A percentile compares a stretch with the other conserved stretches of the same genome.
Conservation (phyloP, 208 protist genomes). For the Acanthamoeba royreba region DNA sequence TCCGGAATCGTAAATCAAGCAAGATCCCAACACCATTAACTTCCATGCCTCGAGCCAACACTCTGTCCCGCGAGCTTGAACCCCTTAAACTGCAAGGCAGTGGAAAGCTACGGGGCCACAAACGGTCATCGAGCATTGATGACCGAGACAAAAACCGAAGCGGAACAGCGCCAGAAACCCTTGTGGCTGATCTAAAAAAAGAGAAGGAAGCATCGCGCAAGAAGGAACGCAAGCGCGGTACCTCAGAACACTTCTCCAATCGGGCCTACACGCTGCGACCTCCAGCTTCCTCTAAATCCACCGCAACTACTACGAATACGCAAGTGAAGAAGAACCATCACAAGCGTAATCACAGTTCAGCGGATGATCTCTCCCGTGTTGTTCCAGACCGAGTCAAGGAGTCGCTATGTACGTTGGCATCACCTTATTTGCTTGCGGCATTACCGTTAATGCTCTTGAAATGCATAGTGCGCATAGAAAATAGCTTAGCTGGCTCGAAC, state of each 20-base stretch:
- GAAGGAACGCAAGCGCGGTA: background rate
- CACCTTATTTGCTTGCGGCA: background rate
- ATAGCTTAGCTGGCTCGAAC: background rate
- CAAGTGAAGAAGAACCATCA: background rate
- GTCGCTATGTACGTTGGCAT: background rate
- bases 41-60: background rate
- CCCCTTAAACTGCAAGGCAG: background rate
- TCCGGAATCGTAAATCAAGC: background rate
- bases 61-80: background rate
- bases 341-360: background rate
- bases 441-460: too few relatives aligned
- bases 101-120: background rate
- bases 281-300: background rate
- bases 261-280: background rate
- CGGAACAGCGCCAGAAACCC: background rate
- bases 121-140: background rate
- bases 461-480: too few relatives aligned
- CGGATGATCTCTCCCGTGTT: background rate
- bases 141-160: background rate
- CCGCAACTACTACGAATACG: background rate
- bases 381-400: background rate
- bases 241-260: constrained; percentile 7
- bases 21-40: background rate
- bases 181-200: background rate
- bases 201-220: background rate